phyloP scores from a whole-genome alignment of 306 rosid genomes.

The Morella rubra region DNA sequence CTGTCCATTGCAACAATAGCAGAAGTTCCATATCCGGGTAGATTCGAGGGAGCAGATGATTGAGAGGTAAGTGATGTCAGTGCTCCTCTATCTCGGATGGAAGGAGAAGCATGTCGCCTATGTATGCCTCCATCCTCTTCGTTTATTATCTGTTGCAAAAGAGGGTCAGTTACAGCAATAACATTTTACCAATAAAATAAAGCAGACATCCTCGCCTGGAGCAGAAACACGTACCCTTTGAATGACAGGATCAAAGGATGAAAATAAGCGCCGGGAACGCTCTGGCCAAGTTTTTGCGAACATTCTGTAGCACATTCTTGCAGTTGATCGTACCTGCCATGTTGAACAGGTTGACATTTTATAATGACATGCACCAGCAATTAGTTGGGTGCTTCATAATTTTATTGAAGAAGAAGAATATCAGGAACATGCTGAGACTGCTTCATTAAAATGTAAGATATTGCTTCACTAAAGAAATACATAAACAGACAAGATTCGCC shows the following conservation, averaged over 20 bases:
- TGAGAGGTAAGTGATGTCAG: constrained; percentile 51
- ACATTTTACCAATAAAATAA: constrained; percentile 18
- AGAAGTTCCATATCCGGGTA: constrained; percentile 97
- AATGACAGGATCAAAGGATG: constrained; percentile 84
- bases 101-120: constrained; percentile 89
- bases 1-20: constrained; percentile 98
- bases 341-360: constrained; percentile 31
- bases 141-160: constrained; percentile 71
- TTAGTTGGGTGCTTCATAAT: too few relatives aligned
- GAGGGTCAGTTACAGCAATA: constrained; percentile 20
- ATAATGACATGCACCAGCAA: constrained; percentile 8
- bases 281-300: constrained; percentile 99
- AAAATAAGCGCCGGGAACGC: constrained; percentile 80
- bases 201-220: constrained; percentile 29
- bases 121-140: constrained; percentile 99
- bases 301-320: constrained; percentile 97
- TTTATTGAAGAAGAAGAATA: not conserved
- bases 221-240: constrained; percentile 69
- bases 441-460: too few relatives aligned
- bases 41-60: constrained; percentile 63
- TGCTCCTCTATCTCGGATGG: constrained; percentile 85
- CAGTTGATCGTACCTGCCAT: constrained; percentile 89
- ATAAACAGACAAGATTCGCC: not conserved
- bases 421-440: too few relatives aligned
- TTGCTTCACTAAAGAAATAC: not conserved